Conservation (phyloP, 306 rosid species). For the Herpetospermum pedunculosum region DNA sequence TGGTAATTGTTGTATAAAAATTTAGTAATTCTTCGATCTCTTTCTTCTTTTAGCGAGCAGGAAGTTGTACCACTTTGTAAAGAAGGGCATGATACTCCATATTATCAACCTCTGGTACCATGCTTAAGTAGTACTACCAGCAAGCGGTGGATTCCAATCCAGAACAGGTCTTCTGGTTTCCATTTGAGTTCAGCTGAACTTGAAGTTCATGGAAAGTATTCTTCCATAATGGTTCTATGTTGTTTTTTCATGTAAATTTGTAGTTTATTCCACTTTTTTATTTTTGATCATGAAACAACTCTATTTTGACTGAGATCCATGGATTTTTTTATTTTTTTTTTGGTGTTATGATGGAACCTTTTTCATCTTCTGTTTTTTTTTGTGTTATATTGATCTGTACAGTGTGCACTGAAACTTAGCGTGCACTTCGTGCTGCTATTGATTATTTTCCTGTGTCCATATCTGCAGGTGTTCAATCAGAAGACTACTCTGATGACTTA, state of each 20-base stretch:
- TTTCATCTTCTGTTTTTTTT: neutral
- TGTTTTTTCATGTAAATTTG: neutral
- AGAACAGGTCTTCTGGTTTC: slow-evolving; percentile 57
- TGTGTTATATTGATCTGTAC: neutral
- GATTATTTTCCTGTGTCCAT: slow-evolving; percentile 21
- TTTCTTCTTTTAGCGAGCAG: slow-evolving; percentile 41
- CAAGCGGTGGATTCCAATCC: slow-evolving; percentile 82
- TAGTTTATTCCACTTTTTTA: neutral
- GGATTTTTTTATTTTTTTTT: neutral
- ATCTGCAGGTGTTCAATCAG: slow-evolving; percentile 73
- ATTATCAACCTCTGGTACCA: slow-evolving; percentile 65
- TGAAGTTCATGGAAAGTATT: slow-evolving; percentile 87
- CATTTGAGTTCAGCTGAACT: slow-evolving; percentile 55
- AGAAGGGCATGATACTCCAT: slow-evolving; percentile 42
- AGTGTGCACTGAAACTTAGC: slow-evolving; percentile 2
- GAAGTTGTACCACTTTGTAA: slow-evolving; percentile 54
- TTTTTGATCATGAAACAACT: neutral
- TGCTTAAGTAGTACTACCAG: slow-evolving; percentile 79
- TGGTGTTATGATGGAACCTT: neutral
- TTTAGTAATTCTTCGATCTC: neutral
- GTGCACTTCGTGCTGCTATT: slow-evolving; percentile 8
- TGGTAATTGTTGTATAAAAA: neutral
- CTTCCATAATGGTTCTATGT: slow-evolving; percentile 10
- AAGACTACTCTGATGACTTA: slow-evolving; percentile 68
- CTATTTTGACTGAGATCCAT: neutral